Percentiles rank a stretch among this genome's conserved stretches.
phyloP scores from a whole-genome alignment of 352 stramenopile genomes.

The Phytophthora pluvialis region DNA sequence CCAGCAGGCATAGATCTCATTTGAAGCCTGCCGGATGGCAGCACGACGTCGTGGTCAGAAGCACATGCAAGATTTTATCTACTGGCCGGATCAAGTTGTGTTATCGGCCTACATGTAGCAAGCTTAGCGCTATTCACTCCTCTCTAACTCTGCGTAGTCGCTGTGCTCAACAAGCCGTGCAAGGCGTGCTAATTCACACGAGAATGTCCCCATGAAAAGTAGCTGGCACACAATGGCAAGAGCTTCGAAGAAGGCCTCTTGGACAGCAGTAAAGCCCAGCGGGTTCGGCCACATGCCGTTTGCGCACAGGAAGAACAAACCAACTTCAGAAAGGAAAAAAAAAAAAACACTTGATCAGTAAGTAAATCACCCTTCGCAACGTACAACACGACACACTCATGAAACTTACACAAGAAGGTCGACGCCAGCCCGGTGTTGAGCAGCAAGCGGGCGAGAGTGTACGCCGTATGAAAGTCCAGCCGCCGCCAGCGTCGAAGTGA shows the following conservation, averaged over 20 bases:
- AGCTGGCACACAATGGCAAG: slow-evolving; percentile 87
- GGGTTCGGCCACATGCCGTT: slow-evolving; percentile 84
- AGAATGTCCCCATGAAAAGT: slow-evolving; percentile 89
- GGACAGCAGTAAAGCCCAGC: slow-evolving; percentile 76
- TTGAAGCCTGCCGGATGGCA: too few species aligned
- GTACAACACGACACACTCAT: background rate
- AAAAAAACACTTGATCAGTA: slow-evolving; percentile 4
- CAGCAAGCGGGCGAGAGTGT: slow-evolving; percentile 57
- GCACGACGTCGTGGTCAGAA: background rate
- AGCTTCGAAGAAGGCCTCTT: slow-evolving; percentile 86
- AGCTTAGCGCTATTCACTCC: slow-evolving; percentile 45
- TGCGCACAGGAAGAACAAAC: slow-evolving; percentile 79
- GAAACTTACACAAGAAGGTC: slow-evolving; percentile 67
- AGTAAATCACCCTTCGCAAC: background rate
- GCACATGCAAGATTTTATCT: background rate
- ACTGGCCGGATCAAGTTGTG: slow-evolving; percentile 11
- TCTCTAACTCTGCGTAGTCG: slow-evolving; percentile 69
- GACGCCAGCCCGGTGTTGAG: slow-evolving; percentile 58
- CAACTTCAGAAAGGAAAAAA: slow-evolving; percentile 47
- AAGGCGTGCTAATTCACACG: slow-evolving; percentile 72
- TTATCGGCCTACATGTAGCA: background rate
- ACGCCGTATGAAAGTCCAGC: slow-evolving; percentile 54
- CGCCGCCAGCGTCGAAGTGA: slow-evolving; percentile 60
- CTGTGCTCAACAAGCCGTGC: slow-evolving; percentile 62
- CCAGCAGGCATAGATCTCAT: slow-evolving; percentile 54